These are phyloP conservation scores for Pleurozium schreberi DNA, from an alignment of 225 moss, liverwort and hornwort genomes.

Conservation along the genomic window DNA sequence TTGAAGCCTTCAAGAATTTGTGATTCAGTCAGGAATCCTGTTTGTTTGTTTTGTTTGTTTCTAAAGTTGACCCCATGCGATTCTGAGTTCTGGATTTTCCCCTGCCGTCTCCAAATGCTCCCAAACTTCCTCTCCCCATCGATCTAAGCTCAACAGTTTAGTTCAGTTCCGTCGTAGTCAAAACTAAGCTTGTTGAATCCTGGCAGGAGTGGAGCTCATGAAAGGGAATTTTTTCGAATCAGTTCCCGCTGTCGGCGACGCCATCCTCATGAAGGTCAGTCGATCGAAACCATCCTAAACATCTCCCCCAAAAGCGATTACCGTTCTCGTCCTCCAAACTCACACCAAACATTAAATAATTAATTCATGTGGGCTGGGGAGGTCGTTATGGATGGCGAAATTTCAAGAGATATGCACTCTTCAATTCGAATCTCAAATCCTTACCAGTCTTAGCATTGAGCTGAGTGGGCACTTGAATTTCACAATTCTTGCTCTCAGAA, in stretches of 20 bases:
- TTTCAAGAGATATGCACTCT: not conserved
- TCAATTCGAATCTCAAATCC: not conserved
- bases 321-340: not conserved
- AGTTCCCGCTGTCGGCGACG: not conserved
- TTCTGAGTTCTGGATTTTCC: not conserved
- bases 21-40: not conserved
- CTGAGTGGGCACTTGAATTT: not conserved
- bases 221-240: not conserved
- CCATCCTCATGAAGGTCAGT: not conserved
- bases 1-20: not conserved
- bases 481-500: not conserved
- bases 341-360: too few species aligned
- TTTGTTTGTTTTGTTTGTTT: not conserved
- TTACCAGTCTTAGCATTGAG: not conserved
- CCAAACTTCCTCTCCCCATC: not conserved
- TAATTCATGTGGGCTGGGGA: not conserved
- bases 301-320: not conserved
- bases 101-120: not conserved
- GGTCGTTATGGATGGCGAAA: not conserved
- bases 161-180: not conserved
- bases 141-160: not conserved
- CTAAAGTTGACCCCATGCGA: not conserved
- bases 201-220: not conserved
- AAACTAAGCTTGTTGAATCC: not conserved
- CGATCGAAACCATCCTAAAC: not conserved